phyloP scores from a whole-genome alignment of 2,329 filamentous ascomycete species.

The Colletotrichum sp. region DNA sequence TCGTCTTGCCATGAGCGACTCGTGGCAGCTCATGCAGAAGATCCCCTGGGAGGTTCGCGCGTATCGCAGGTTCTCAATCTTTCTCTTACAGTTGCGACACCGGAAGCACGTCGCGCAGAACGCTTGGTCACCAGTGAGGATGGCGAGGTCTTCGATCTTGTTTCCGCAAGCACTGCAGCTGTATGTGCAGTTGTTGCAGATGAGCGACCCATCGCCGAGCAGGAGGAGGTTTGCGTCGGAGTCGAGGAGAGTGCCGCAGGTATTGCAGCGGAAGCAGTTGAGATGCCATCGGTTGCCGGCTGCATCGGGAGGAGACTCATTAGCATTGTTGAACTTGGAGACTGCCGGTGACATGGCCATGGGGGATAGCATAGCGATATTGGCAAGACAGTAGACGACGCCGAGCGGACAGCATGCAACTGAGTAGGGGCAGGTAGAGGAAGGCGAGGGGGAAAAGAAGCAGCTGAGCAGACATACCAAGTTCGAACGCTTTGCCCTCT shows the following conservation, averaged over 20 bases:
- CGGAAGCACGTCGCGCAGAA: slow-evolving; percentile 98
- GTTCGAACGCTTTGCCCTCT: slow-evolving; percentile 97
- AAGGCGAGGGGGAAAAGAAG: background rate
- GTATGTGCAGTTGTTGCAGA: slow-evolving; percentile 99
- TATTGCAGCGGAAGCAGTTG: slow-evolving; percentile 98
- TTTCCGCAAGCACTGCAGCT: slow-evolving; percentile 96
- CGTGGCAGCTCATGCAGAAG: slow-evolving; percentile 99
- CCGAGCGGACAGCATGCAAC: background rate
- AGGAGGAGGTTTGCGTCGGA: slow-evolving; percentile 97
- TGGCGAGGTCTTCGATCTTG: slow-evolving; percentile 98
- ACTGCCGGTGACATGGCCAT: slow-evolving; percentile 15
- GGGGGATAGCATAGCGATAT: slow-evolving; percentile 3
- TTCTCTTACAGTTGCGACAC: slow-evolving; percentile 97
- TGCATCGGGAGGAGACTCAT: slow-evolving; percentile 25
- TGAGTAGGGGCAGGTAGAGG: background rate
- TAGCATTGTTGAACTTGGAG: slow-evolving; percentile 27
- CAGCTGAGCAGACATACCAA: slow-evolving; percentile 66
- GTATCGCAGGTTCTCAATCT: slow-evolving; percentile 98
- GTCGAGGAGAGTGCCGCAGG: slow-evolving; percentile 92
- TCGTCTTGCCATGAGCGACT: slow-evolving; percentile 91
- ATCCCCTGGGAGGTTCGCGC: slow-evolving; percentile 97
- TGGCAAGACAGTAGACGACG: background rate
- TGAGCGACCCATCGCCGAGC: slow-evolving; percentile 95
- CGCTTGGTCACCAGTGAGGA: slow-evolving; percentile 95
- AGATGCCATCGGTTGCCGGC: slow-evolving; percentile 98